These are phyloP conservation scores for Fennellomyces sp. DNA, from an alignment of 371 early-diverging fungal genomes.

Conservation along the genomic window DNA sequence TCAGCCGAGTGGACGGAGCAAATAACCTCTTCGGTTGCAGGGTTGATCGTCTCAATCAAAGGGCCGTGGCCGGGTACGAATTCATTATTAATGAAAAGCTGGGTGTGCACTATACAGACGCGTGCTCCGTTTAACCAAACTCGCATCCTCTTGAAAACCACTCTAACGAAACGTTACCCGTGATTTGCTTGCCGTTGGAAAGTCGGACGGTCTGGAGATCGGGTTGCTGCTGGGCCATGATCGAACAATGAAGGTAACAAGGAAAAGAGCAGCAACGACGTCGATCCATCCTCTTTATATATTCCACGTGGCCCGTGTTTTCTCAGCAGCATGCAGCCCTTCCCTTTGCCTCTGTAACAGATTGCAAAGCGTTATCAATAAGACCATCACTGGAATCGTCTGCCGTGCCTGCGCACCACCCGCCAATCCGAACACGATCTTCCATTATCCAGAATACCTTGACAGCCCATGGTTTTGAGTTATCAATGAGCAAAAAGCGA, in stretches of 20 bases:
- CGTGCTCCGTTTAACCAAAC: neutral
- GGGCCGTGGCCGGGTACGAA: slow-evolving; percentile 70
- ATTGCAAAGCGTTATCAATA: no score
- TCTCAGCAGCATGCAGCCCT: neutral
- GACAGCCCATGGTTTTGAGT: no score
- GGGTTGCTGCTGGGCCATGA: slow-evolving; percentile 5
- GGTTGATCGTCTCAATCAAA: slow-evolving; percentile 63
- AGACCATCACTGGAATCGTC: no score
- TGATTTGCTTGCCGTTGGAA: slow-evolving; percentile 21
- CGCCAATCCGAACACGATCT: no score
- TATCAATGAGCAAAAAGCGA: neutral
- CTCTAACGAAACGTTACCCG: slow-evolving; percentile 17
- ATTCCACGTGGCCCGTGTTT: neutral
- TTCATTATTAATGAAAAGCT: slow-evolving; percentile 76
- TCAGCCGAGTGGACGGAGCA: slow-evolving; percentile 72
- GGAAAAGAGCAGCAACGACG: neutral
- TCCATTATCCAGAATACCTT: no score
- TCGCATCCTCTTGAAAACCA: neutral
- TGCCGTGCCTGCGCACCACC: no score
- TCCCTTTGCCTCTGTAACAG: no score
- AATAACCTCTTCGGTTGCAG: slow-evolving; percentile 75
- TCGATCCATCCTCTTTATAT: neutral
- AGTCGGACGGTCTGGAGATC: slow-evolving; percentile 28
- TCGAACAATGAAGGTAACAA: neutral
- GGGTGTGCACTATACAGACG: slow-evolving; percentile 37